Conservation (phyloP, 768 basidiomycete species). For the Paxillus rubicundulus region DNA sequence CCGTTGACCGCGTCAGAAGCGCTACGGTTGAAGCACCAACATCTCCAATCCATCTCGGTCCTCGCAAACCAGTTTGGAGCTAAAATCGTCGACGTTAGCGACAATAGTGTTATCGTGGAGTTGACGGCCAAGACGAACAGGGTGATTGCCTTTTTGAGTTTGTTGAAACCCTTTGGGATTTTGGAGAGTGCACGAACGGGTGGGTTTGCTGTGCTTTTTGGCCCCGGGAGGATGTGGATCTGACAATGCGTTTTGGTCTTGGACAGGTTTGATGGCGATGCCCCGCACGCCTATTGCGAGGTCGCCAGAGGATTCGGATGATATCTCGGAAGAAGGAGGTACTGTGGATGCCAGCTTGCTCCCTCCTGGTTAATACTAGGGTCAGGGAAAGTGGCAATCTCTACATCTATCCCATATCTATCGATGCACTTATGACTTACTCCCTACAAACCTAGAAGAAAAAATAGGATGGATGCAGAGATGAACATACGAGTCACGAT, state of each 20-base stretch:
- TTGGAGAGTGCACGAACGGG: slow-evolving; percentile 94
- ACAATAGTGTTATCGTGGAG: slow-evolving; percentile 94
- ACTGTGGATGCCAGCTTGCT: slow-evolving; percentile 88
- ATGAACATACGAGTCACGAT: neutral
- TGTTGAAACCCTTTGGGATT: slow-evolving; percentile 93
- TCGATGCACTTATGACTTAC: neutral
- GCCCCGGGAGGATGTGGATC: neutral
- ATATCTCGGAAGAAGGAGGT: slow-evolving; percentile 47
- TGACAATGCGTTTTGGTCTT: neutral
- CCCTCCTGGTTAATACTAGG: slow-evolving; percentile 74
- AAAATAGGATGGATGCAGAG: neutral
- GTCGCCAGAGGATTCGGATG: slow-evolving; percentile 56
- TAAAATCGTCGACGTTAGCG: slow-evolving; percentile 90
- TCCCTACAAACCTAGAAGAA: no score
- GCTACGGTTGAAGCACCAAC: slow-evolving; percentile 84
- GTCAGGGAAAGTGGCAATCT: no score
- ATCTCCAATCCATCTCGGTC: slow-evolving; percentile 82
- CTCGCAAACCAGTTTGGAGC: slow-evolving; percentile 89
- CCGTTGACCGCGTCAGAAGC: slow-evolving; percentile 79
- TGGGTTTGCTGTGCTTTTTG: slow-evolving; percentile 35
- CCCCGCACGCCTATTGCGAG: slow-evolving; percentile 87
- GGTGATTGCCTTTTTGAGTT: slow-evolving; percentile 88
- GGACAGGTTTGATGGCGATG: slow-evolving; percentile 93
- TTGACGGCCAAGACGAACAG: slow-evolving; percentile 88
- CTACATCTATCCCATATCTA: neutral